Evolutionary conservation across 768 basidiomycete species (phyloP).

Genomic region (Cantharellus anzutake): DNA sequence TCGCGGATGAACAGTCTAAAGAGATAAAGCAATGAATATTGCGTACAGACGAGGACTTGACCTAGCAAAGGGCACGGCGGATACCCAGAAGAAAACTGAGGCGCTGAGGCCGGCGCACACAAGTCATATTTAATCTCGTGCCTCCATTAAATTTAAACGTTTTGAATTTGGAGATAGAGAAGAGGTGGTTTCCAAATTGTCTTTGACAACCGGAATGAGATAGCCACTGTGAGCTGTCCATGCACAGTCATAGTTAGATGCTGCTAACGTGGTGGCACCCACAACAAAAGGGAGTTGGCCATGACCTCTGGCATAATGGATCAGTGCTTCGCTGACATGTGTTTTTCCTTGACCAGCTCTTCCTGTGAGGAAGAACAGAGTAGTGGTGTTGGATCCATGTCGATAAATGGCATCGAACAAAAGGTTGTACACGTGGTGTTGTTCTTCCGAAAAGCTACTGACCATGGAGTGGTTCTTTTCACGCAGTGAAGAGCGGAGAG

Average conservation of each 20-base stretch:
- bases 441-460: no score
- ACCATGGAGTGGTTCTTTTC: no score
- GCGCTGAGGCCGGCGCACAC: no score
- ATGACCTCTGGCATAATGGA: neutral
- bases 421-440: no score
- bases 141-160: conserved; percentile 18
- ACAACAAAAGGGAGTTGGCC: neutral
- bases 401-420: no score
- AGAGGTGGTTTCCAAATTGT: conserved; percentile 10
- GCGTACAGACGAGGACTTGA: no score
- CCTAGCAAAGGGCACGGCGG: no score
- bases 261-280: neutral
- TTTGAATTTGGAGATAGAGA: conserved; percentile 14
- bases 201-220: neutral
- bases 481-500: no score
- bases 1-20: no score
- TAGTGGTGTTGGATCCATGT: neutral
- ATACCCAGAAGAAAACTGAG: no score
- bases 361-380: conserved; percentile 20
- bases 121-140: no score
- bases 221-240: neutral
- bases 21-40: no score
- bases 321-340: conserved; percentile 18
- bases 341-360: conserved; percentile 27
- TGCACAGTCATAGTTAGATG: neutral